Evolutionary conservation across 1,284 basidiomycete species (phyloP).

Genomic region (Jaminaea rosea): DNA sequence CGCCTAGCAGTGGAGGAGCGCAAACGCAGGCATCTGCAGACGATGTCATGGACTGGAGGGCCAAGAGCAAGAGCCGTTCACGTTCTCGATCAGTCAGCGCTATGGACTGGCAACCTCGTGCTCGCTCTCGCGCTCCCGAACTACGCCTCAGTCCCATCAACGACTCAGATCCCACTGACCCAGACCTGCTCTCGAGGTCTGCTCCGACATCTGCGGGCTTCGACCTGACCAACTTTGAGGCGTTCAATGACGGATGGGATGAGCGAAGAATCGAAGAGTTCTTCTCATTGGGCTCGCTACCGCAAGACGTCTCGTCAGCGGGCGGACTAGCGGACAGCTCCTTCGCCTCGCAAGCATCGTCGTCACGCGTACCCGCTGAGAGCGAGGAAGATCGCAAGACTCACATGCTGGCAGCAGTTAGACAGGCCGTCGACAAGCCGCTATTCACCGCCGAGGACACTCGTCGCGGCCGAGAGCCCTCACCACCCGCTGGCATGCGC

Average conservation of each 20-base stretch:
- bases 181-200: conserved; percentile 25
- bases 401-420: conserved; percentile 34
- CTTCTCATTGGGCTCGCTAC: neutral
- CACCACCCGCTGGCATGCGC: conserved; percentile 2
- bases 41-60: conserved; percentile 44
- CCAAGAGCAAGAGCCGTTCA: conserved; percentile 45
- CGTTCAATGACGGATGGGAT: conserved; percentile 7
- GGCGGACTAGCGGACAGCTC: neutral
- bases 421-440: conserved; percentile 29
- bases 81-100: conserved; percentile 51
- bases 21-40: no score
- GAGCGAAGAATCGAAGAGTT: conserved; percentile 1
- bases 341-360: neutral
- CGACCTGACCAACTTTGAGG: conserved; percentile 23
- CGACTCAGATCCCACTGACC: conserved; percentile 16
- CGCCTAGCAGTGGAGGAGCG: no score
- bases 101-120: conserved; percentile 92
- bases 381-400: conserved; percentile 8
- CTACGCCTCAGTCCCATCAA: conserved; percentile 21
- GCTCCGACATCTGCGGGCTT: conserved; percentile 20
- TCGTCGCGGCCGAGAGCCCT: neutral
- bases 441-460: conserved; percentile 23
- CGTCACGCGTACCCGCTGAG: neutral
- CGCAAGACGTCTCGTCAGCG: neutral
- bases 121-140: conserved; percentile 71